Evolutionary conservation across 345 rosid species (phyloP).

Genomic region (Aethionema arabicum): DNA sequence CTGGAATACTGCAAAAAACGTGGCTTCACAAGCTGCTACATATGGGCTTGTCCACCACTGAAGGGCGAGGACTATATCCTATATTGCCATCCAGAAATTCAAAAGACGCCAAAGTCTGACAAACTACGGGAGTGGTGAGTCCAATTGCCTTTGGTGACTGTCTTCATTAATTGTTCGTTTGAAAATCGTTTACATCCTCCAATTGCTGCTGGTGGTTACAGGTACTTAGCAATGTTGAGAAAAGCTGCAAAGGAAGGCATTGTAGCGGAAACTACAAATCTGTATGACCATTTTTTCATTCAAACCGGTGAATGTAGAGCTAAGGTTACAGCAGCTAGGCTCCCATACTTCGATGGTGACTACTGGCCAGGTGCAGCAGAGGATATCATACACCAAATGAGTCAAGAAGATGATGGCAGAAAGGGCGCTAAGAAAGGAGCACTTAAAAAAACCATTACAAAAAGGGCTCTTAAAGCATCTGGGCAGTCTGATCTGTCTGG

Average conservation of each 20-base stretch:
- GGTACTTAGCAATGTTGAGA: conserved; percentile 89
- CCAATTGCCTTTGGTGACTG: conserved; percentile 25
- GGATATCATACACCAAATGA: conserved; percentile 82
- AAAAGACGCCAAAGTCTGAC: conserved; percentile 99
- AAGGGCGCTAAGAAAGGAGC: conserved; percentile 84
- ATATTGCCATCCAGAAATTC: conserved; percentile 99
- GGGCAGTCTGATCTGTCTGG: conserved; percentile 94
- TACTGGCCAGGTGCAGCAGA: conserved; percentile 99
- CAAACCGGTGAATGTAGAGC: conserved; percentile 84
- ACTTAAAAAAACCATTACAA: conserved; percentile 79
- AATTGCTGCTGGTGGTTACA: conserved; percentile 38
- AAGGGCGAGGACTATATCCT: conserved; percentile 99
- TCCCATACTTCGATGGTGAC: conserved; percentile 99
- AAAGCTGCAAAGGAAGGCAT: conserved; percentile 85
- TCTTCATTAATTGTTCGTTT: background rate
- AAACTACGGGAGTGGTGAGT: conserved; percentile 96
- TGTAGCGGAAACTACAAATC: conserved; percentile 78
- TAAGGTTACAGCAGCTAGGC: conserved; percentile 95
- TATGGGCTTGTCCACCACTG: conserved; percentile 99
- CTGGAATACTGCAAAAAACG: conserved; percentile 97
- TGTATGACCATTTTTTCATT: conserved; percentile 90
- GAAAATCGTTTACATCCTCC: conserved; percentile 20
- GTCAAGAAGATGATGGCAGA: conserved; percentile 94
- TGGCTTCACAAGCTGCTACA: conserved; percentile 98
- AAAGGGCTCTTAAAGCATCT: conserved; percentile 96